Evolutionary conservation across 805 yeast species (phyloP).

Genomic region (Wickerhamiella occidentalis): DNA sequence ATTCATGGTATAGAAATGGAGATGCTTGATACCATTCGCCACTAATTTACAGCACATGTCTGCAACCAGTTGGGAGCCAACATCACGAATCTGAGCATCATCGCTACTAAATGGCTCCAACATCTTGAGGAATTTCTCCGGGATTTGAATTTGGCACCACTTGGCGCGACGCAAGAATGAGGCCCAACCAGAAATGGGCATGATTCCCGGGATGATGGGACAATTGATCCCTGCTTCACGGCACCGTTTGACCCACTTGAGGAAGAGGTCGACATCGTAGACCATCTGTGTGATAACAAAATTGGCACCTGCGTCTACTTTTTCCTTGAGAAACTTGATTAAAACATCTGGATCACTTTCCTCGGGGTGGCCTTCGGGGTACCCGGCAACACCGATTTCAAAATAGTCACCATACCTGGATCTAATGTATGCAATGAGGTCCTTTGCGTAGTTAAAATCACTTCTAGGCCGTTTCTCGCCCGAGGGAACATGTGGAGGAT

Average conservation of each 20-base stretch:
- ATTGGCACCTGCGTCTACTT: conserved; percentile 88
- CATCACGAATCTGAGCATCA: conserved; percentile 73
- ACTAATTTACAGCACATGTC: conserved; percentile 69
- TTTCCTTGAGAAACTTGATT: conserved; percentile 60
- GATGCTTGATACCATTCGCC: conserved; percentile 62
- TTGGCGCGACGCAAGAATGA: conserved; percentile 85
- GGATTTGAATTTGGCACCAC: conserved; percentile 83
- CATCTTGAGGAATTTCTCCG: conserved; percentile 53
- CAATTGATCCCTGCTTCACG: conserved; percentile 61
- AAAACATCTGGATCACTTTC: conserved; percentile 46
- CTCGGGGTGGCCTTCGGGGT: conserved; percentile 96
- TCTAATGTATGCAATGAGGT: conserved; percentile 67
- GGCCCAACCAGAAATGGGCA: conserved; percentile 96
- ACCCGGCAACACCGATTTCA: conserved; percentile 92
- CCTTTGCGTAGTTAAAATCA: conserved; percentile 73
- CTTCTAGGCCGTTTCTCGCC: conserved; percentile 22
- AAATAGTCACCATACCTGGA: conserved; percentile 74
- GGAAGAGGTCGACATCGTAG: conserved; percentile 78
- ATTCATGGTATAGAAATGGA: conserved; percentile 97
- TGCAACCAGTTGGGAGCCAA: conserved; percentile 70
- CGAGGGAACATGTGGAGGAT: conserved; percentile 61
- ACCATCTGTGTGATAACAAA: conserved; percentile 95
- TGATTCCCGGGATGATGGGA: conserved; percentile 94
- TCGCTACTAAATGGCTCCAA: conserved; percentile 81
- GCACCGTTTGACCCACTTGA: conserved; percentile 65